Conservation (phyloP, 2,329 filamentous ascomycete genomes). For the Nemania sp. region DNA sequence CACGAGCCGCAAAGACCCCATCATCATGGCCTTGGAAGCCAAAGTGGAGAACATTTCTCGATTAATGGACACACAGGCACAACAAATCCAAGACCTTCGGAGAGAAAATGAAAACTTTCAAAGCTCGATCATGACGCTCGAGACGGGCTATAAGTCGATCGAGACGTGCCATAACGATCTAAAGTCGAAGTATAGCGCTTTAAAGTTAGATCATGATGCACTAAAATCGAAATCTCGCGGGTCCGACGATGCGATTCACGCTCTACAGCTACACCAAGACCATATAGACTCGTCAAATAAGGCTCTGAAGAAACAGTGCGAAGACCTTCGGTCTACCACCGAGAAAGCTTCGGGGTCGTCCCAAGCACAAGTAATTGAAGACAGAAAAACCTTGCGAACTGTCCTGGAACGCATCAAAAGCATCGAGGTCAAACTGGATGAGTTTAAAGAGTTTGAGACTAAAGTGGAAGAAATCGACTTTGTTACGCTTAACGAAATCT, state of each 20-base stretch:
- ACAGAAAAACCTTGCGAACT: not conserved
- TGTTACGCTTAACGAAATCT: conserved; percentile 14
- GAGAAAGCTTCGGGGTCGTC: not conserved
- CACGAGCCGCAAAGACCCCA: conserved; percentile 17
- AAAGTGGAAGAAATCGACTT: conserved; percentile 24
- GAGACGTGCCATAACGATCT: conserved; percentile 13
- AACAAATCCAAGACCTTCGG: conserved; percentile 25
- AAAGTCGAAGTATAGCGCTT: conserved; percentile 16
- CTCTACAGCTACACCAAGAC: conserved; percentile 11
- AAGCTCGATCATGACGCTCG: conserved; percentile 4
- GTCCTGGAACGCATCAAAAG: conserved; percentile 6
- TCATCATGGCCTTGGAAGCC: conserved; percentile 29
- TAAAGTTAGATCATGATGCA: conserved; percentile 22
- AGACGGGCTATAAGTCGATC: conserved; percentile 3
- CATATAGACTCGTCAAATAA: conserved; percentile 10
- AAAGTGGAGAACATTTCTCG: conserved; percentile 31
- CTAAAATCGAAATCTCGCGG: conserved; percentile 1
- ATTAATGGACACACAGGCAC: conserved; percentile 20
- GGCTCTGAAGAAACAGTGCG: conserved; percentile 14
- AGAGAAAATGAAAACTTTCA: conserved; percentile 11
- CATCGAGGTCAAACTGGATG: conserved; percentile 11
- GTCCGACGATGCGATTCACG: not conserved
- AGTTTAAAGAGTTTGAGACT: conserved; percentile 16
- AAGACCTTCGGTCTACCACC: not conserved
- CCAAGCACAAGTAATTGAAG: not conserved